Evolutionary conservation across 805 yeast species (phyloP).

Genomic region (Candida ascalaphidarum): DNA sequence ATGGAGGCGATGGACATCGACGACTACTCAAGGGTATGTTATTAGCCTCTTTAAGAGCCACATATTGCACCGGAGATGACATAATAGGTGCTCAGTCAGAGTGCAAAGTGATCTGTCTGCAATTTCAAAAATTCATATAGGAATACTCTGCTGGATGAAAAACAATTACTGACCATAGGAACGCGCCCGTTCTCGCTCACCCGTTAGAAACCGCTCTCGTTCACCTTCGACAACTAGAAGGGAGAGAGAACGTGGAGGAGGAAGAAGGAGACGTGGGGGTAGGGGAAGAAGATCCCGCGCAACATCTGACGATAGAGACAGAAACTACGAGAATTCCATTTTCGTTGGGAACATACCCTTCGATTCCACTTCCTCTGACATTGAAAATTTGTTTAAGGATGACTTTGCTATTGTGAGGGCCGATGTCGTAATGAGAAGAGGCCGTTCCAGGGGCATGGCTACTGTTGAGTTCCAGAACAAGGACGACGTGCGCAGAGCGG

Average conservation of each 20-base stretch:
- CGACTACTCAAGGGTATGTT: constrained; percentile 52
- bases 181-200: constrained; percentile 12
- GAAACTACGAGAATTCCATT: constrained; percentile 61
- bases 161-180: no score
- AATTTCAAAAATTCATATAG: no score
- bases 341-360: constrained; percentile 72
- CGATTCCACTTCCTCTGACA: constrained; percentile 48
- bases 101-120: no score
- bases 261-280: constrained; percentile 12
- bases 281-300: constrained; percentile 7
- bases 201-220: constrained; percentile 11
- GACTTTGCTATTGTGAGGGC: constrained; percentile 56
- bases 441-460: constrained; percentile 84
- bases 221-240: constrained; percentile 17
- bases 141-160: no score
- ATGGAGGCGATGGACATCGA: constrained; percentile 62
- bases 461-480: constrained; percentile 72
- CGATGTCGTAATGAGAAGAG: constrained; percentile 70
- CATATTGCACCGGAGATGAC: no score
- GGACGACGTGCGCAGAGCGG: constrained; percentile 65
- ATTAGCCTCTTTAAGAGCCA: no score
- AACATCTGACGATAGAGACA: constrained; percentile 25
- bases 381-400: constrained; percentile 50
- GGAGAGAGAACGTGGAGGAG: constrained; percentile 10
- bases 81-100: no score